A percentile compares a stretch with the other conserved stretches of the same genome.
phyloP scores from a whole-genome alignment of 116 monocot species.

The Cymodocea nodosa region DNA sequence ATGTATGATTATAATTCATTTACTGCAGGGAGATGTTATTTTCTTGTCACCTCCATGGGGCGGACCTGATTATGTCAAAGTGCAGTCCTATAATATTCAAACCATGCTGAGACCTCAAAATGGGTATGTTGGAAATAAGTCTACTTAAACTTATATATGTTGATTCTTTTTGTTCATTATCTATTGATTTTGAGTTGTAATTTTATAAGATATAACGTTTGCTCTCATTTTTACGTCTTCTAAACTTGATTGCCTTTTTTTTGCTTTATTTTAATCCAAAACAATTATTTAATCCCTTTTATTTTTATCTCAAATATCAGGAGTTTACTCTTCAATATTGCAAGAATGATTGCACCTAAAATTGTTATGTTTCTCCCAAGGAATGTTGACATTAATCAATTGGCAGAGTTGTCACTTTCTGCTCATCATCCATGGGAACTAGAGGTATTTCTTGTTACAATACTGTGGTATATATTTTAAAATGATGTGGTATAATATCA shows the following conservation, averaged over 20 bases:
- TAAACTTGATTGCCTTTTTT: not conserved
- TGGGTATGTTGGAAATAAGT: constrained; percentile 30
- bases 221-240: not conserved
- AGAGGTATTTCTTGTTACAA: constrained; percentile 44
- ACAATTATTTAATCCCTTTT: not conserved
- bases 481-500: too few species aligned
- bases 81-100: constrained; percentile 44
- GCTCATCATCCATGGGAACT: constrained; percentile 71
- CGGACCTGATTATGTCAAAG: constrained; percentile 81
- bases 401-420: constrained; percentile 59
- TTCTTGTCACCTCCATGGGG: constrained; percentile 99
- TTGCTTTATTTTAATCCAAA: not conserved
- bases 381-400: constrained; percentile 67
- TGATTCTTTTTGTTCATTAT: too few species aligned
- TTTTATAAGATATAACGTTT: not conserved
- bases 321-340: constrained; percentile 50
- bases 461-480: not conserved
- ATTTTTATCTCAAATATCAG: constrained; percentile 16
- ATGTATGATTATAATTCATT: not conserved
- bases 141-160: not conserved
- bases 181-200: too few species aligned
- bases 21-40: constrained; percentile 49
- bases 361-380: constrained; percentile 90
- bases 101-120: constrained; percentile 76
- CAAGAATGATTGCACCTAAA: constrained; percentile 53